Conservation (phyloP, 495 filamentous ascomycete species). For the Diplogelasinospora grovesii region DNA sequence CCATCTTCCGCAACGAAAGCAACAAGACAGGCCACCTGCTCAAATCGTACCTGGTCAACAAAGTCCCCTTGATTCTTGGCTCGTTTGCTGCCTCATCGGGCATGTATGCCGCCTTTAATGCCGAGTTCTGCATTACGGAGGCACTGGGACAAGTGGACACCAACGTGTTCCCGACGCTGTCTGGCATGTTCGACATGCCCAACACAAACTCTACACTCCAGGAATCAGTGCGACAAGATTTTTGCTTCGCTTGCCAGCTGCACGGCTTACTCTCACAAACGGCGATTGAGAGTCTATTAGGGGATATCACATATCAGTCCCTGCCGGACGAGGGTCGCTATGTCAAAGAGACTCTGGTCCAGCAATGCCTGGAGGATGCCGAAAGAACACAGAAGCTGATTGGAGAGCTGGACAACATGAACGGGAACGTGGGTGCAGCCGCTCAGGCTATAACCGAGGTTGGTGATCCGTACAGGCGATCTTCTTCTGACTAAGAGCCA, state of each 20-base stretch:
- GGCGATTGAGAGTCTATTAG: constrained; percentile 73
- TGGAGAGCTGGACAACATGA: constrained; percentile 78
- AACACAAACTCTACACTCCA: constrained; percentile 61
- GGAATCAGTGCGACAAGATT: constrained; percentile 84
- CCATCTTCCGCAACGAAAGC: constrained; percentile 72
- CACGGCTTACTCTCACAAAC: constrained; percentile 73
- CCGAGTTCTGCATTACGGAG: constrained; percentile 74
- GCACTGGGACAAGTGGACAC: constrained; percentile 70
- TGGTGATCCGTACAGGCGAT: constrained; percentile 7
- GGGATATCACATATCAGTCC: constrained; percentile 78
- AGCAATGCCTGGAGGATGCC: constrained; percentile 63
- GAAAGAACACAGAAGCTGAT: constrained; percentile 69
- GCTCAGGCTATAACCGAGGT: constrained; percentile 77
- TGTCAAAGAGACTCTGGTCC: constrained; percentile 66
- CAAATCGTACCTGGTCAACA: constrained; percentile 89
- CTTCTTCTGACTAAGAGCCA: background rate
- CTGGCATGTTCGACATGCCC: constrained; percentile 71
- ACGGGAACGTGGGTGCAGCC: constrained; percentile 89
- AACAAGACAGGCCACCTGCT: constrained; percentile 66
- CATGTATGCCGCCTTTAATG: constrained; percentile 58
- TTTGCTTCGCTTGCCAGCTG: constrained; percentile 83
- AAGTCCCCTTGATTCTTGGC: constrained; percentile 72
- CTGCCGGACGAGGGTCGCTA: constrained; percentile 70
- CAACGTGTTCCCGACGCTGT: constrained; percentile 72
- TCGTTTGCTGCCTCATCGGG: constrained; percentile 46